Conservation (phyloP, 1,284 basidiomycete genomes). For the Macrocystidia cucumis region DNA sequence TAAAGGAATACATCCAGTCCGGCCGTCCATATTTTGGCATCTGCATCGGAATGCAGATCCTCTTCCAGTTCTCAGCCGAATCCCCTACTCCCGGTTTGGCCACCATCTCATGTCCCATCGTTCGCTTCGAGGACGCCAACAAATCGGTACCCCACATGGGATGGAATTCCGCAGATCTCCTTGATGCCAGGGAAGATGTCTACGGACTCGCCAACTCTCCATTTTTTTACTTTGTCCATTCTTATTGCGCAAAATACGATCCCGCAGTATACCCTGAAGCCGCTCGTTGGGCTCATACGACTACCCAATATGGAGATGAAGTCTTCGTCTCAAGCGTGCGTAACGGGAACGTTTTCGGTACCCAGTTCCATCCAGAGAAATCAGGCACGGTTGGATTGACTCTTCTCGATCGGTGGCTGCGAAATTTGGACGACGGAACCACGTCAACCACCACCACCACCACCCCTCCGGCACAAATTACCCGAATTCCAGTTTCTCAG, state of each 20-base stretch:
- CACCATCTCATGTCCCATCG: conserved; percentile 64
- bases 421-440: conserved; percentile 35
- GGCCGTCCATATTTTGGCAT: conserved; percentile 97
- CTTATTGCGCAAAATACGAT: conserved; percentile 79
- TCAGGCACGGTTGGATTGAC: conserved; percentile 87
- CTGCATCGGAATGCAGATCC: conserved; percentile 96
- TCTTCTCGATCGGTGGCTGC: conserved; percentile 82
- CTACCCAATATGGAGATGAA: conserved; percentile 91
- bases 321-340: conserved; percentile 86
- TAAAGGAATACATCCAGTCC: conserved; percentile 79
- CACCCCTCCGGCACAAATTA: no score
- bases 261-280: conserved; percentile 42
- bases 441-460: conserved; percentile 17
- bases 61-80: conserved; percentile 85
- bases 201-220: conserved; percentile 39
- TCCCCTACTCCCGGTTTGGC: conserved; percentile 62
- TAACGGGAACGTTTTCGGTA: conserved; percentile 85
- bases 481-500: conserved; percentile 23
- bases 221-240: conserved; percentile 93
- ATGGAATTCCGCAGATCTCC: conserved; percentile 76
- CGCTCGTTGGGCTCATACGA: conserved; percentile 76
- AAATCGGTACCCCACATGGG: conserved; percentile 99
- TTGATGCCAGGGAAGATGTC: conserved; percentile 31
- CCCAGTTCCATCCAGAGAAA: conserved; percentile 99
- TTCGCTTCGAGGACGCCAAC: conserved; percentile 54